These are phyloP conservation scores for Colletotrichum falcatum DNA, from an alignment of 2,329 filamentous ascomycete species.

Conservation along the genomic window DNA sequence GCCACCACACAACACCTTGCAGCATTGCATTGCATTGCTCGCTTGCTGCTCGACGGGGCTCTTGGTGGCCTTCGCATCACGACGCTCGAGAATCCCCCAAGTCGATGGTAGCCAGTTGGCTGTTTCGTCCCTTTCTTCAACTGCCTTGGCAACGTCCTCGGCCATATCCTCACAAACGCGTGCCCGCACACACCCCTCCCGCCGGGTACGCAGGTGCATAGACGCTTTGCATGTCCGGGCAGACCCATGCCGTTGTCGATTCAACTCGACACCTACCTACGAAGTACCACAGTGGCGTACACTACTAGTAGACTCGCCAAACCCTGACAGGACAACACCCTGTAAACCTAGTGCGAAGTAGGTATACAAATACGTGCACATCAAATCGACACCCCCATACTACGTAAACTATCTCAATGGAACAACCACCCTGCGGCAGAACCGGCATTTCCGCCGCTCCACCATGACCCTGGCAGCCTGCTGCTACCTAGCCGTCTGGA, in stretches of 20 bases:
- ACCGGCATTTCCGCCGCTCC: constrained; percentile 40
- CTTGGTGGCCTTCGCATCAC: constrained; percentile 11
- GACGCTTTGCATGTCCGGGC: constrained; percentile 14
- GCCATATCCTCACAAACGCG: neutral
- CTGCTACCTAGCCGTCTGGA: constrained; percentile 1
- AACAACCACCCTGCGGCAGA: constrained; percentile 20
- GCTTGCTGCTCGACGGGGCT: constrained; percentile 4
- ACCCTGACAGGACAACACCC: constrained; percentile 12
- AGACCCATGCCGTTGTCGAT: constrained; percentile 29
- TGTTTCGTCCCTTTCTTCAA: constrained; percentile 14
- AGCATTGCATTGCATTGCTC: constrained; percentile 5
- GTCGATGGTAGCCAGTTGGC: constrained; percentile 6
- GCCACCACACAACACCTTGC: neutral
- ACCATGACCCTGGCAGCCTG: constrained; percentile 30
- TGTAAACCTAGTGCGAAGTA: neutral
- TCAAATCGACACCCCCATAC: constrained; percentile 3
- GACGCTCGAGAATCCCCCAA: constrained; percentile 7
- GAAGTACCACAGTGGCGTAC: neutral
- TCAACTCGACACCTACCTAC: constrained; percentile 1
- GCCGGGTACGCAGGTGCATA: constrained; percentile 15
- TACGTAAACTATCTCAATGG: constrained; percentile 9
- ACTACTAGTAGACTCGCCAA: neutral
- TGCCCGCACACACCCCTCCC: constrained; percentile 9
- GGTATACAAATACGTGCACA: neutral
- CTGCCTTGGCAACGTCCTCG: constrained; percentile 8